Evolutionary conservation across 352 stramenopile species (phyloP), one percentile per base, ranked within the genome.

Genomic region (Bremia lactucae): DNA sequence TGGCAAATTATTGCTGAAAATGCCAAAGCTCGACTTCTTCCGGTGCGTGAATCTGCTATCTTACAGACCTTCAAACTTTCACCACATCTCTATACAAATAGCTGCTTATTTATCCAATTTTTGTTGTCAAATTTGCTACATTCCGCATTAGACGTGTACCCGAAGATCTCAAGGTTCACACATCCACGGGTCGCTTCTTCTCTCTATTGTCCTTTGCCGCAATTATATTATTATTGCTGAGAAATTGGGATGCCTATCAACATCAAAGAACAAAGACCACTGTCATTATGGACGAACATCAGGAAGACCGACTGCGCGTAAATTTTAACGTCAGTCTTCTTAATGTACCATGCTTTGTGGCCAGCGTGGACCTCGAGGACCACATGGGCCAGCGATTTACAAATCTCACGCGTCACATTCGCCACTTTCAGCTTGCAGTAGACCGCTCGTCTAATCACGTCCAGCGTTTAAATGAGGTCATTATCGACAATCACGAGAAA

Each of bases 291-390:
- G 75, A 90, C 42, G 66, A 69, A 42, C 73, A 88, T 46, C 70
- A 86, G 51, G 78, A 91, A 46, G 75, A 88, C 52, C 72, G 75
- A 35, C 57, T 91, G 36, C 75, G 75, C 23, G 81, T 91, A 31
- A 88, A 88, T 46, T 91, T 91, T 43, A 91, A 91, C 51, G 69
- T 91, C 22, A 86, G 71, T 51, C 42, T 91, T 31, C 62, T 84
- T 36, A 66, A 75, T 13, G 62, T 91, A 36, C 76, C 79, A 2
- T 91, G 79, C 40, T 43, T 64, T 14, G 62, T 76, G 44, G 73
- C 74, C 19, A 88, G 75, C 46, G 69, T 88, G 36, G 76, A 91
- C 44, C 46, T 91, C 37, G 73, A 76, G 46, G 76, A 91, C 62
- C 64, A 85, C 59, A 88, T 87, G 72, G 77, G 77, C 28, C 71